A percentile compares a stretch with the other conserved stretches of the same genome.
These are phyloP conservation scores for Coemansia sp. DNA, from an alignment of 192 early-diverging fungal species.

Conservation along the genomic window DNA sequence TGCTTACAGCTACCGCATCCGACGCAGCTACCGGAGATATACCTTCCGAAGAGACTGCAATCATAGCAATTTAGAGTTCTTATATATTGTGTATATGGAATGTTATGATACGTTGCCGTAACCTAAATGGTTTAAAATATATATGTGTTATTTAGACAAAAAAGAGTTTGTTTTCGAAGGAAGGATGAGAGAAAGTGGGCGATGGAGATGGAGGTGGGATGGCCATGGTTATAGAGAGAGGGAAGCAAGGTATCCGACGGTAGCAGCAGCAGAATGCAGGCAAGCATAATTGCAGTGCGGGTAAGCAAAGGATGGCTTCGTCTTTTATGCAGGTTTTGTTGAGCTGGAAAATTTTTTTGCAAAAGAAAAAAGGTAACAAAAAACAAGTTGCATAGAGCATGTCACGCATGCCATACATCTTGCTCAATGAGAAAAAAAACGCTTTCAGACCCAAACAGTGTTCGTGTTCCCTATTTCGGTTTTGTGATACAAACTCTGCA, in stretches of 20 bases:
- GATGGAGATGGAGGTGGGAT: background rate
- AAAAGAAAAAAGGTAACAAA: background rate
- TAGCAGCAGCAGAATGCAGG: background rate
- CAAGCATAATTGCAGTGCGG: background rate
- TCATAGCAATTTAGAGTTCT: slow-evolving; percentile 13
- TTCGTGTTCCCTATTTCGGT: too few relatives aligned
- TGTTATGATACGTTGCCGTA: background rate
- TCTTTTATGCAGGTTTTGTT: slow-evolving; percentile 2
- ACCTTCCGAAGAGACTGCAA: slow-evolving; percentile 41
- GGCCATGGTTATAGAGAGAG: background rate
- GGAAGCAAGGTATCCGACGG: background rate
- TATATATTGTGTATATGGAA: background rate
- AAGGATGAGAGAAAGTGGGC: background rate
- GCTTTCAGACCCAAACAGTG: background rate
- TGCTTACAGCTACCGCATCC: background rate
- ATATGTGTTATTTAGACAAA: too few relatives aligned
- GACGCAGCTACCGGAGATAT: slow-evolving; percentile 1
- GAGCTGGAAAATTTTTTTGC: background rate
- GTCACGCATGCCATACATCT: background rate
- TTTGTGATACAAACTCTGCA: background rate
- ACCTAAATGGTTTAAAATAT: background rate
- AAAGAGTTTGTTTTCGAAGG: background rate
- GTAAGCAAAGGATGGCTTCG: background rate
- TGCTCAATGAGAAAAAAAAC: background rate
- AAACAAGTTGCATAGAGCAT: background rate